A percentile compares a stretch with the other conserved stretches of the same genome.
Evolutionary conservation across 2,329 filamentous ascomycete species (phyloP).

Genomic region (Byssoonygena ceratinophila): DNA sequence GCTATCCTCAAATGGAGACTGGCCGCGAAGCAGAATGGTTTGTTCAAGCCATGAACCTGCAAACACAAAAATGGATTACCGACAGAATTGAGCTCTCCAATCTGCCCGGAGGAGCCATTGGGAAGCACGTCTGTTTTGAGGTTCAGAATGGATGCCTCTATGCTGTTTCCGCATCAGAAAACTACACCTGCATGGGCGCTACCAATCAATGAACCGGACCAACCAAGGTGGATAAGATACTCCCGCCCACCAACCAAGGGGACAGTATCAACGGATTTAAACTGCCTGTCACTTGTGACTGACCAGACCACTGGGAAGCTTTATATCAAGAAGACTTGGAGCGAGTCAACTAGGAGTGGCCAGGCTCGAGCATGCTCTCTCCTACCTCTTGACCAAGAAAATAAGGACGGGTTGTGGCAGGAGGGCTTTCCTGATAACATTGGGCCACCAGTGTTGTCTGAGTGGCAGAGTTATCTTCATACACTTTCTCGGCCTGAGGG

Average conservation of each 20-base stretch:
- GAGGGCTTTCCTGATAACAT: not conserved
- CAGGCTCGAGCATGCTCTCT: not conserved
- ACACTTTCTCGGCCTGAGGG: not conserved
- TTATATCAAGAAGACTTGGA: not conserved
- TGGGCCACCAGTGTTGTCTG: not conserved
- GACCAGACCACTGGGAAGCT: not conserved
- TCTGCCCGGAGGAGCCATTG: not conserved
- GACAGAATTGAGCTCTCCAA: not conserved
- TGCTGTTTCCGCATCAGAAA: not conserved
- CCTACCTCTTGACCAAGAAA: not conserved
- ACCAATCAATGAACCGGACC: not conserved
- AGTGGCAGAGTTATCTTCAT: not conserved
- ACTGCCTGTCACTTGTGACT: not conserved
- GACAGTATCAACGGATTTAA: not conserved
- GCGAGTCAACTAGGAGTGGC: not conserved
- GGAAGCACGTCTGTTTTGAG: not conserved
- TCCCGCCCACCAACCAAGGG: not conserved
- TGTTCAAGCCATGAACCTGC: not conserved
- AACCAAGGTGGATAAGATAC: not conserved
- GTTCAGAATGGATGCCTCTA: constrained; percentile 1
- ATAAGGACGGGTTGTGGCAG: not conserved
- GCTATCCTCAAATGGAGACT: not conserved
- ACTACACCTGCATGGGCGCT: not conserved
- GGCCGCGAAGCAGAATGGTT: not conserved
- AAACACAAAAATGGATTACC: not conserved